Evolutionary conservation across 2,329 filamentous ascomycete species (phyloP).

Genomic region (Stachybotrys chartarum): DNA sequence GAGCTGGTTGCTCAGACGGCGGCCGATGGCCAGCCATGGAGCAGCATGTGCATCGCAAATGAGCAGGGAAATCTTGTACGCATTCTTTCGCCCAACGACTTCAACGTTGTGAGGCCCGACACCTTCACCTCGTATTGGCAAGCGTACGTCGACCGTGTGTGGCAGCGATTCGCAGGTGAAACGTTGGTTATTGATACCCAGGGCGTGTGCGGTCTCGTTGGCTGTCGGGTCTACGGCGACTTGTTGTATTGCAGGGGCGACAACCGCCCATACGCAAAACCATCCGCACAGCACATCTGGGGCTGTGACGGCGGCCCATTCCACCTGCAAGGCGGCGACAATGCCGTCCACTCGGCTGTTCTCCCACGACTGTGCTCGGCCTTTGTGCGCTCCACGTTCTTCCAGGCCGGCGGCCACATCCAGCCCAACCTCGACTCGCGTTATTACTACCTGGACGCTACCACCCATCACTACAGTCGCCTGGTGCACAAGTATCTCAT

Average conservation of each 20-base stretch:
- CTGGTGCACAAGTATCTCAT: constrained; percentile 53
- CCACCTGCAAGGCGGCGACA: constrained; percentile 25
- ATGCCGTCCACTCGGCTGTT: constrained; percentile 31
- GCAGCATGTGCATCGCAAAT: constrained; percentile 33
- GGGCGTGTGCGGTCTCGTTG: constrained; percentile 26
- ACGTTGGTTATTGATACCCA: constrained; percentile 38
- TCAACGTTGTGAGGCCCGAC: constrained; percentile 23
- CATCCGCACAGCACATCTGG: constrained; percentile 38
- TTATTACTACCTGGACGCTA: constrained; percentile 37
- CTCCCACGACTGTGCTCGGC: constrained; percentile 43
- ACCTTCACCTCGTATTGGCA: constrained; percentile 35
- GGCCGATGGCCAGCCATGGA: constrained; percentile 34
- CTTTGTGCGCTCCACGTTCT: constrained; percentile 39
- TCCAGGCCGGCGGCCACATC: constrained; percentile 36
- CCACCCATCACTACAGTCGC: constrained; percentile 50
- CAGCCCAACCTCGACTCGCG: constrained; percentile 31
- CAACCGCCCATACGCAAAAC: constrained; percentile 34
- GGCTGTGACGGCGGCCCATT: constrained; percentile 44
- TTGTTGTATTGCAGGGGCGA: constrained; percentile 33
- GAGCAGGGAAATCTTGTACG: constrained; percentile 28
- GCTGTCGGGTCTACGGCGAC: constrained; percentile 28
- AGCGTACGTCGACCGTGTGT: constrained; percentile 38
- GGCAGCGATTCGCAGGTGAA: constrained; percentile 29
- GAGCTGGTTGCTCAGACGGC: constrained; percentile 28
- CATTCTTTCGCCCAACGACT: constrained; percentile 36